Base-by-base conservation (phyloP, 2,329 filamentous ascomycete species). In the Penicillium psychrosexuale region DNA sequence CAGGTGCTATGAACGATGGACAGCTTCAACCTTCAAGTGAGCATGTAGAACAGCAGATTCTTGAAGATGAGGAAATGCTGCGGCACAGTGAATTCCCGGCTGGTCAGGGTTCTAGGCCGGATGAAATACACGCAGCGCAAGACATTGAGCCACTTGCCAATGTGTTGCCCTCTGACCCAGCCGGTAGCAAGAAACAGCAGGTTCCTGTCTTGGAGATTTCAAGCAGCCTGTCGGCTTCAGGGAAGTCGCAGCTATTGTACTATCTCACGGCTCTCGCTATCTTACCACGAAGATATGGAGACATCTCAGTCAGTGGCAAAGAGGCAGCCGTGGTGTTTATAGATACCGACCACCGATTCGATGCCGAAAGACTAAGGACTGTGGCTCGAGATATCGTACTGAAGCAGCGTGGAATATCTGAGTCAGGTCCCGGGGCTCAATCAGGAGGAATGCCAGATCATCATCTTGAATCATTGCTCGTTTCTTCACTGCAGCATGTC, bases 181-280 rank as follows among this genome's bases (percentile, higher is more conserved):
- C 51, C 8, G 31, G 48, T 31, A 57, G 46, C 24, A 48, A 19
- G 38, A 61, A 56, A 22, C 39, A 53, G 30, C 31, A 58, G 31
- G 28, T 24, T 36, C 74, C 78, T 0, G 72, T 81, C 5, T 61
- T 86, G 47, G 83, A 86, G 64, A 72, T 87, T 43, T 75, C 79
- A 19, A 82, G 82, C 47, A 69, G 74, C 34, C 72, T 72, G 12
- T 72, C 82, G 3, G 78, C 77, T 27, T 72, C 77, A 11, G 84
- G 84, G 9, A 86, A 85, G 69, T 82, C 84, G 1, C 79, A 82
- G 34, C 66, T 87, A 0, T 71, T 87, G 34, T 84, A 86, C 69
- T 77, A 82, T 56, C 69, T 86, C 38, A 76, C 76, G 28, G 77
- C 79, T 2, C 63, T 76, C 9, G 77, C 80, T 33, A 72, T 84